These are phyloP conservation scores for Xerocomellus dryophilus DNA, from an alignment of 768 basidiomycete species.

Conservation along the genomic window DNA sequence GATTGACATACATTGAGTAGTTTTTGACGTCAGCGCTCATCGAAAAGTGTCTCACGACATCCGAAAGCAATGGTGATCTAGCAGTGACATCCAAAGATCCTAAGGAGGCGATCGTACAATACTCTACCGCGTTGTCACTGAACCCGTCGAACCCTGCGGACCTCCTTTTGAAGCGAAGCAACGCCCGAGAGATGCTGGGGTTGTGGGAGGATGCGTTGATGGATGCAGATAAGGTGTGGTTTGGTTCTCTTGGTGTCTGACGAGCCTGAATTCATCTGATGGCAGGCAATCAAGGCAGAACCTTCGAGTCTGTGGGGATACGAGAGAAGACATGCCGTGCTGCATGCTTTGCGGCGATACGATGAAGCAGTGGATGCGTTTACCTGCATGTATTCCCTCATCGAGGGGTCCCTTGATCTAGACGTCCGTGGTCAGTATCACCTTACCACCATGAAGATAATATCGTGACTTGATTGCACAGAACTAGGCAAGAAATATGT, in stretches of 20 bases:
- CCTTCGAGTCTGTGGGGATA: no score
- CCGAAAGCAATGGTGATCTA: not conserved
- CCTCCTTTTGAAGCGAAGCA: constrained; percentile 9
- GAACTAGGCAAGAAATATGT: not conserved
- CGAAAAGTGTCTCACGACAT: not conserved
- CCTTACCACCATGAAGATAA: rapidly evolving
- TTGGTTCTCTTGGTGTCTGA: no score
- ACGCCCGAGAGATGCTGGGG: not conserved
- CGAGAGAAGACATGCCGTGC: no score
- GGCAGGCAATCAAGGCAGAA: no score
- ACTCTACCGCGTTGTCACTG: constrained; percentile 8
- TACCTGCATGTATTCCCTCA: not conserved
- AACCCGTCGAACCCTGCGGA: not conserved
- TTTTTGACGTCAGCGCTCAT: not conserved
- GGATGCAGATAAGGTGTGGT: constrained; percentile 1
- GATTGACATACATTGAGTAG: no score
- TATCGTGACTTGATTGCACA: not conserved
- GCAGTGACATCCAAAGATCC: not conserved
- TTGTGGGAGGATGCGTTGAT: constrained; percentile 1
- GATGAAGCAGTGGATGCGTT: not conserved
- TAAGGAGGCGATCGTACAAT: not conserved
- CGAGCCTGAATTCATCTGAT: no score
- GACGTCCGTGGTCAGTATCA: not conserved
- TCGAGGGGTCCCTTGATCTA: not conserved
- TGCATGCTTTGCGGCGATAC: not conserved